Evolutionary conservation across 2,329 filamentous ascomycete genomes (phyloP), one percentile per base, ranked within the genome.

Genomic region (Pseudonectria buxi): DNA sequence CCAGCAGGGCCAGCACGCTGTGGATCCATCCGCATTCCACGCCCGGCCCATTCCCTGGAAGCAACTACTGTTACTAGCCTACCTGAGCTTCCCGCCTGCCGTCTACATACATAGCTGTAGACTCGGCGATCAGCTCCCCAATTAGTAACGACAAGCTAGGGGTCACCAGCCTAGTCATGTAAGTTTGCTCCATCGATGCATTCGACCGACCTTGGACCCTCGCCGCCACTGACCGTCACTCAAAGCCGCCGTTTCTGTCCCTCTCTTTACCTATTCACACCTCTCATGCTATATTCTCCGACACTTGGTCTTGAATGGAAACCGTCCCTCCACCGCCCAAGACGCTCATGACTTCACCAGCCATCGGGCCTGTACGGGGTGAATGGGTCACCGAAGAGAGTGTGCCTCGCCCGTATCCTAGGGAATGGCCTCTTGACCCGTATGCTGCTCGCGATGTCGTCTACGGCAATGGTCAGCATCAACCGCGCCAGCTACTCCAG

Each of bases 401-500:
- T 36, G 54, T 57, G 48, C 43, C 51, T 30, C 46, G 39, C 16
- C 45, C 45, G 28, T 49, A 48, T 38, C 43, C 36, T 26, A 44
- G 46, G 30, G 29, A 47, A 31, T 47, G 46, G 49, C 36, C 31
- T 25, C 33, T 46, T 25, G 47, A 49, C 35, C 40, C 42, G 28
- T 44, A 47, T 13, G 28, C 31, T 34, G 35, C 37, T 38, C 41
- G 35, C 28, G 42, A 40, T 28, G 18, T 49, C 41, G 26, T 44
- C 49, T 31, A 57, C 56, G 24, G 45, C 45, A 53, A 55, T 39
- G 37, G 50, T 6, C 43, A 49, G 38, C 46, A 50, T 41, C 51
- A 48, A 29, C 45, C 48, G 28, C 55, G 49, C 12, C 51, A 61
- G 30, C 33, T 40, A 24, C 35, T 47, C 15, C 51, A 48, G 32